These are phyloP conservation scores for Tulasnella calospora DNA, from an alignment of 768 basidiomycete species.

Conservation along the genomic window DNA sequence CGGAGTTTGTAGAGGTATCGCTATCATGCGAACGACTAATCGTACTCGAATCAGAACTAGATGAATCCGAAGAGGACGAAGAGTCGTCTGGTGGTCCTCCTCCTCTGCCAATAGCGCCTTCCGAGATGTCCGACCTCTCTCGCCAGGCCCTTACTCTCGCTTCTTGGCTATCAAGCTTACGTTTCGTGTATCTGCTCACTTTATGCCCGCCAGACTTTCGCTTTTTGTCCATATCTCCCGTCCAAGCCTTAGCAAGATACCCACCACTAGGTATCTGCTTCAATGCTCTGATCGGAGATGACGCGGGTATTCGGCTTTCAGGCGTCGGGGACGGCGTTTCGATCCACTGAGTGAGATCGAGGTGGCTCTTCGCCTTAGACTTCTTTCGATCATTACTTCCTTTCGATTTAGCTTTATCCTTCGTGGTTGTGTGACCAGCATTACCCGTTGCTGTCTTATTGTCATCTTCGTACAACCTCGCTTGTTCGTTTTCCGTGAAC, in stretches of 20 bases:
- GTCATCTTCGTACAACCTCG: not conserved
- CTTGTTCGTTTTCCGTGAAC: too few species aligned
- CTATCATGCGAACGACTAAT: not conserved
- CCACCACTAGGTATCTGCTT: too few species aligned
- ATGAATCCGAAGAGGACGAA: not conserved
- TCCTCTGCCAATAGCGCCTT: not conserved
- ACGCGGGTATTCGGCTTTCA: not conserved
- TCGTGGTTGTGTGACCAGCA: not conserved
- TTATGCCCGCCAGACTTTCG: not conserved
- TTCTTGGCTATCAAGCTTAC: not conserved
- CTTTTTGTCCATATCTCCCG: not conserved
- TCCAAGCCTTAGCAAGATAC: too few species aligned
- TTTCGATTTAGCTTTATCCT: not conserved
- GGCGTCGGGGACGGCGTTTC: not conserved
- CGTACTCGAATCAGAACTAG: not conserved
- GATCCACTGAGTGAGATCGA: not conserved
- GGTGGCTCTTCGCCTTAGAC: not conserved
- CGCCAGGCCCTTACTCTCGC: not conserved
- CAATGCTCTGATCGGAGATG: too few species aligned
- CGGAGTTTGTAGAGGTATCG: not conserved
- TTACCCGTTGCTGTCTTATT: not conserved
- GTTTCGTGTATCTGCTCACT: not conserved
- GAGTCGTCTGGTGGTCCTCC: not conserved
- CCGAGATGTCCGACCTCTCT: not conserved
- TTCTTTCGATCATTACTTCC: not conserved